phyloP scores from a whole-genome alignment of 495 filamentous ascomycete species.

The Jackrogersella minutella region DNA sequence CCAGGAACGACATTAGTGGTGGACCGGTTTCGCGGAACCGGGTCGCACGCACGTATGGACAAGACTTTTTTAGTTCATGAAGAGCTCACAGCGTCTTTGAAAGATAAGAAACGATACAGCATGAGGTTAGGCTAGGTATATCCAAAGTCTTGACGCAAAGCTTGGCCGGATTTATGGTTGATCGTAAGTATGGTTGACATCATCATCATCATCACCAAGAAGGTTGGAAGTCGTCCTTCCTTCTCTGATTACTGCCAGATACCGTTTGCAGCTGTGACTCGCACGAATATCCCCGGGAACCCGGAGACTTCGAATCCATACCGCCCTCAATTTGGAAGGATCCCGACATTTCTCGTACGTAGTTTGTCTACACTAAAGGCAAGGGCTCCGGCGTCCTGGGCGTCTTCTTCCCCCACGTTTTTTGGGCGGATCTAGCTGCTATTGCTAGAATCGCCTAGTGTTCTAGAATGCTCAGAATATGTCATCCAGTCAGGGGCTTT shows the following conservation, averaged over 20 bases:
- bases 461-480: constrained; percentile 36
- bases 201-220: neutral
- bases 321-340: constrained; percentile 25
- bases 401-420: constrained; percentile 32
- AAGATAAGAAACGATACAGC: constrained; percentile 17
- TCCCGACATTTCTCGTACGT: constrained; percentile 22
- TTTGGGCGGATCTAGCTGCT: constrained; percentile 33
- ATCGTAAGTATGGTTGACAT: constrained; percentile 13
- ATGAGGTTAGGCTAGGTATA: too few species aligned
- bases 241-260: constrained; percentile 16
- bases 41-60: constrained; percentile 21
- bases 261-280: constrained; percentile 17
- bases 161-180: constrained; percentile 2
- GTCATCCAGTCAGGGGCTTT: constrained; percentile 17
- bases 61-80: constrained; percentile 28
- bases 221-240: neutral
- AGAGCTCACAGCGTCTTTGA: constrained; percentile 7
- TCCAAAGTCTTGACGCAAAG: neutral
- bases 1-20: constrained; percentile 24
- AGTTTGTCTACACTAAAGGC: constrained; percentile 11
- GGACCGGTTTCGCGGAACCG: constrained; percentile 31
- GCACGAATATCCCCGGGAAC: constrained; percentile 13
- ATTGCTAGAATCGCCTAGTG: constrained; percentile 29
- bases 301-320: constrained; percentile 3
- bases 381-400: constrained; percentile 31